Base-by-base conservation (phyloP, 352 stramenopile species). In the Phytophthora citricola region DNA sequence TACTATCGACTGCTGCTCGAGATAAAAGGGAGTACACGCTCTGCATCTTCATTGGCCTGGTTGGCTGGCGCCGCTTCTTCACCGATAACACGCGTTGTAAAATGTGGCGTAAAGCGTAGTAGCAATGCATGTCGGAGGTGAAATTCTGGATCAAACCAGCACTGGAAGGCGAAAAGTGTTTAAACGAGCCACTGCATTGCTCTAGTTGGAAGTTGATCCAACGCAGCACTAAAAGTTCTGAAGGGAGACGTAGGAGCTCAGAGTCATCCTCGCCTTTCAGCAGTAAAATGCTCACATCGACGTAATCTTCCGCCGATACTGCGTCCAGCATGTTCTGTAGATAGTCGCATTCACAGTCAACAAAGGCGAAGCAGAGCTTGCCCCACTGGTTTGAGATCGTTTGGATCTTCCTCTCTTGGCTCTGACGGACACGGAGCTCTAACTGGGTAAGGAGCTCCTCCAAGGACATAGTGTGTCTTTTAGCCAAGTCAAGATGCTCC, bases 141-240 rank as follows among this genome's bases (percentile, higher is more conserved):
- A 88, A 92, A 36, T 92, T 92, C 53, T 91, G 84, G 34, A 91
- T 79, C 29, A 91, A 85, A 1, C 75, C 78, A 2, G 43, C 43
- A 5, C 39, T 52, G 12, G 49, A 59, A 1, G 60, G 29, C 2
- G 43, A 63, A 5, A 63, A 72, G 36, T 82, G 71, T 26, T 40
- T 45, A 20, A 71, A 63, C 26, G 83, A 74, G 0, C 55, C 80
- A 11, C 58, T 43, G 41, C 71, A 78, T 41, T 85, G 78, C 17
- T 76, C 68, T 4, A 89, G 50, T 29, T 91, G 80, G 9, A 83
- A 84, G 50, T 90, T 92, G 53, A 89, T 87, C 84, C 84, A 92
- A 2, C 80, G 76, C 17, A 92, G 69, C 20, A 92, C 80, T n/a
- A 92, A 68, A 4, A 71, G 56, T 32, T 92, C 84, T 0, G 79